Evolutionary conservation across 495 filamentous ascomycete species (phyloP).

Genomic region (Podospora appendiculata): DNA sequence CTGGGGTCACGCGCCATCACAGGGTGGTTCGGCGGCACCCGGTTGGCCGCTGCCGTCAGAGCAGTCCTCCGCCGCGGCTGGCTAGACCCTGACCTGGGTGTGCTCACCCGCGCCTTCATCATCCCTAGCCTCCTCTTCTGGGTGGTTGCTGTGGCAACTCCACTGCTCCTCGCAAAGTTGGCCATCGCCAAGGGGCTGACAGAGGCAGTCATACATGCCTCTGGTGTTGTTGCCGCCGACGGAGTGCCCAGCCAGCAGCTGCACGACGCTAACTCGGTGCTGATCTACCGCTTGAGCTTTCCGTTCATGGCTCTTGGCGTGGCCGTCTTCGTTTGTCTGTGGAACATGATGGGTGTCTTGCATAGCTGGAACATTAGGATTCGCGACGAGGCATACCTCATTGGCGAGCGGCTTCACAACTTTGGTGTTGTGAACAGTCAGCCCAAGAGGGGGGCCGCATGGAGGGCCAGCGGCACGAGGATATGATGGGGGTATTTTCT

Average conservation of each 20-base stretch:
- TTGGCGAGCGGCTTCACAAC: constrained; percentile 90
- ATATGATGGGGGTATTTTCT: constrained; percentile 5
- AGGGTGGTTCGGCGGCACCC: constrained; percentile 51
- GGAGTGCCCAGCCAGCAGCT: constrained; percentile 20
- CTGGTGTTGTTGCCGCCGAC: constrained; percentile 12
- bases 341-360: constrained; percentile 54
- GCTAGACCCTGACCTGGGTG: constrained; percentile 65
- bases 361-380: constrained; percentile 75
- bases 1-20: constrained; percentile 67
- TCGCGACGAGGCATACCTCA: constrained; percentile 89
- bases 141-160: constrained; percentile 48
- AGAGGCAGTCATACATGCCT: constrained; percentile 4
- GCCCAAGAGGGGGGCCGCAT: constrained; percentile 14
- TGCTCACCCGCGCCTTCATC: constrained; percentile 79
- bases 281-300: constrained; percentile 68
- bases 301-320: constrained; percentile 48
- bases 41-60: constrained; percentile 63
- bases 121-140: constrained; percentile 60
- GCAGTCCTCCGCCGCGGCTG: constrained; percentile 73
- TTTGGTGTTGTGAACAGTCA: constrained; percentile 56
- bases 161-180: constrained; percentile 31
- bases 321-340: constrained; percentile 20
- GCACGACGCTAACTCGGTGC: constrained; percentile 38
- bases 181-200: constrained; percentile 24
- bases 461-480: constrained; percentile 22